phyloP scores from a whole-genome alignment of 805 yeast genomes.

The Suhomyces faveliae region DNA sequence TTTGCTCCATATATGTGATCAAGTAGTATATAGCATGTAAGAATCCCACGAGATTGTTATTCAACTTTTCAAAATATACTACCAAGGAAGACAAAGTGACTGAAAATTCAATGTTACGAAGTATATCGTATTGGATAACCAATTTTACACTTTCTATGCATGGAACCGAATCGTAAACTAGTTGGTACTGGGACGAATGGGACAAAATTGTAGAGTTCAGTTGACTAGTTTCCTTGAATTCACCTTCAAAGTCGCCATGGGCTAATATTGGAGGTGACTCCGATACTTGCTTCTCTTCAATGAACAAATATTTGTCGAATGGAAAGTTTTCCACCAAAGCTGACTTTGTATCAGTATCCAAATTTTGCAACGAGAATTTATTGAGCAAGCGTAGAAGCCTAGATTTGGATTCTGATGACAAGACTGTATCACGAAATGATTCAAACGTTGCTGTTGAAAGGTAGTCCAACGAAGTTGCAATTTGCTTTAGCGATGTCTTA shows the following conservation, averaged over 20 bases:
- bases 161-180: background rate
- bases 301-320: slow-evolving; percentile 2
- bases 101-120: background rate
- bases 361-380: background rate
- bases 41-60: background rate
- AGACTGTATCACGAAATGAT: slow-evolving; percentile 3
- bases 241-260: slow-evolving; percentile 10
- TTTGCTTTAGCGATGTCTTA: slow-evolving; percentile 6
- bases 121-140: background rate
- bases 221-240: slow-evolving; percentile 3
- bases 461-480: slow-evolving; percentile 15
- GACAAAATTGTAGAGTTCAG: background rate
- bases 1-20: background rate
- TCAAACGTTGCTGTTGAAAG: slow-evolving; percentile 10
- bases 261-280: background rate
- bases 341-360: background rate
- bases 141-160: background rate
- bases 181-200: background rate
- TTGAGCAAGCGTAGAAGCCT: slow-evolving; percentile 3
- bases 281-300: background rate
- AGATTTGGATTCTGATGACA: background rate
- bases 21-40: slow-evolving; percentile 7
- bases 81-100: background rate
- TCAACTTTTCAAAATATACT: background rate
- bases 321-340: slow-evolving; percentile 8